A percentile compares a stretch with the other conserved stretches of the same genome.
These are phyloP conservation scores for Aspergillus terreus DNA, from an alignment of 2,329 filamentous ascomycete species.

Conservation along the genomic window DNA sequence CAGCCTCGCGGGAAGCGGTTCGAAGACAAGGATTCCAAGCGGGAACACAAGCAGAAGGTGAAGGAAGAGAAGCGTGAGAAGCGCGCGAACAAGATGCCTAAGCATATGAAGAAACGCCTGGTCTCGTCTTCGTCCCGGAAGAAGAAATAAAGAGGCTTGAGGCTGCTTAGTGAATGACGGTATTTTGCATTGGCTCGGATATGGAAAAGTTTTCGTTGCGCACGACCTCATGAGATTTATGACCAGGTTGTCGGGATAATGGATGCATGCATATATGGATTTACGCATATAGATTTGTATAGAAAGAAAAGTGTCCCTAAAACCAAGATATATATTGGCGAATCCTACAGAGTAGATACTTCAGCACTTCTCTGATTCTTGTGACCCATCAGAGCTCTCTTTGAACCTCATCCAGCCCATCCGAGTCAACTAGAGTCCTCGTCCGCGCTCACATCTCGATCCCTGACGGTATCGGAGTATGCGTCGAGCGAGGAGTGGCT, in stretches of 20 bases:
- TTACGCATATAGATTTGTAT: conserved; percentile 2
- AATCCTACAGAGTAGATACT: not conserved
- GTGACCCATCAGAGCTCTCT: conserved; percentile 41
- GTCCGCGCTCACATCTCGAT: conserved; percentile 29
- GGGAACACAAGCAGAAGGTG: conserved; percentile 80
- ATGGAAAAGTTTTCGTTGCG: conserved; percentile 14
- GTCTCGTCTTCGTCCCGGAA: conserved; percentile 30
- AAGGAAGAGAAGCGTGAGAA: conserved; percentile 96
- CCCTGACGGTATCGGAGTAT: conserved; percentile 25
- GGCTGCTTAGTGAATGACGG: conserved; percentile 1
- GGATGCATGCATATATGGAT: conserved; percentile 8
- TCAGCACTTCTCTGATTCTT: not conserved
- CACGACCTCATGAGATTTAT: conserved; percentile 28
- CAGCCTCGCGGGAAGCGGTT: conserved; percentile 76
- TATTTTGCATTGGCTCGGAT: conserved; percentile 3
- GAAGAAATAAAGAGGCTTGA: conserved; percentile 29
- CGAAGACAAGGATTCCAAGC: conserved; percentile 87
- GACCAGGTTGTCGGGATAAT: conserved; percentile 13
- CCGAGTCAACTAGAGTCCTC: not conserved
- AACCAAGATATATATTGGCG: not conserved
- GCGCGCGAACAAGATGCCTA: conserved; percentile 92
- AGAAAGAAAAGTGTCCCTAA: not conserved
- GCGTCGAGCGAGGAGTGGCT: conserved; percentile 16
- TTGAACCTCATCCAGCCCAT: conserved; percentile 30
- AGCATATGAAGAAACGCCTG: conserved; percentile 77